Evolutionary conservation across 148 eudicot species (phyloP), one percentile per base, ranked within the genome.

Genomic region (Vaccinium macrocarpon): DNA sequence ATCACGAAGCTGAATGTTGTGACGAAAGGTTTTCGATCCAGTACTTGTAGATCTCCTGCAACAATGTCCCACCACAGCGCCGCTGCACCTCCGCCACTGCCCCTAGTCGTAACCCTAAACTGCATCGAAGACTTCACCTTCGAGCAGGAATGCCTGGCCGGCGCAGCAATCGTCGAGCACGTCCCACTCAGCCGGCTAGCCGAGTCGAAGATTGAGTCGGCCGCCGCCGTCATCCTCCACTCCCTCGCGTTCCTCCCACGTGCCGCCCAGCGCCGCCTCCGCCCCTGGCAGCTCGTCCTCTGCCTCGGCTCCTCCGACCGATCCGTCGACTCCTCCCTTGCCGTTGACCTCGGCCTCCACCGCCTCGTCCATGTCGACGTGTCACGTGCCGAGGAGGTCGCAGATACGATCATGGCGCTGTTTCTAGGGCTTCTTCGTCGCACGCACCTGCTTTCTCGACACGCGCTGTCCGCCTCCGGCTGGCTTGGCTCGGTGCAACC

Each of bases 401-500:
- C 99, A 0, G 99, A 97, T 53, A 95, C 98, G 2, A 95, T 97
- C 1, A 95, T 97, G 98, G 98, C 98, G 9, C 84, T 97, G 32
- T 82, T 97, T 23, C 87, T 97, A 2, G 99, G 98, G 46, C 88
- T 97, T 1, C 87, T 97, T 1, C 88, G 98, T 0, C 90, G 99
- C 38, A 97, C 99, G 23, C 99, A 97, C 66, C 82, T 95, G 32
- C 88, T 97, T 27, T 97, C 99, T 14, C 88, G 94, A 2, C 98
- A 94, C 38, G 88, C 96, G 3, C 82, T 97, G 18, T 97, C 99
- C 73, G 94, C 95, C 23, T 91, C 99, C 0, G 98, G 99, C 12
- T 95, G 99, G 99, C 92, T 97, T 32, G 99, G 99, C 3, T 93
- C 98, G 1, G 92, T 97, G 10, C 99, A 97, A 88, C 99, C 99